These are phyloP conservation scores for Myxozyma vanderwaltii DNA, from an alignment of 805 yeast species.

Conservation along the genomic window DNA sequence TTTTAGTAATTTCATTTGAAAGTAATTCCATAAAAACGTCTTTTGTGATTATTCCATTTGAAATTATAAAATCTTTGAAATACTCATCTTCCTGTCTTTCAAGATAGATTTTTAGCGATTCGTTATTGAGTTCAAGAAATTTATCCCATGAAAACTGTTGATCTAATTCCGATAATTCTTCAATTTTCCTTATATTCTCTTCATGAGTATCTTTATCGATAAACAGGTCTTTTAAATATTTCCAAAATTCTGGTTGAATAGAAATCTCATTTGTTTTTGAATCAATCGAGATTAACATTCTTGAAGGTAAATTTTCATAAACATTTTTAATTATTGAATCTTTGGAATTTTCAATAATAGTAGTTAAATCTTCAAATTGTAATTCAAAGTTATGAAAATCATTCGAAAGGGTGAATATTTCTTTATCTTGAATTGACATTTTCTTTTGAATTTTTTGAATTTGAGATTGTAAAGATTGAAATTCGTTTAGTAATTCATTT, in stretches of 20 bases:
- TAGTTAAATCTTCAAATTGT: background rate
- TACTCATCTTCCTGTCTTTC: slow-evolving; percentile 17
- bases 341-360: slow-evolving; percentile 7
- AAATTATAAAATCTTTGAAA: slow-evolving; percentile 9
- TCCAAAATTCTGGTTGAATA: slow-evolving; percentile 31
- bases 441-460: too few relatives aligned
- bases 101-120: slow-evolving; percentile 4
- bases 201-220: slow-evolving; percentile 1
- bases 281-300: slow-evolving; percentile 18
- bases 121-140: slow-evolving; percentile 19
- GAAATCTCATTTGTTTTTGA: slow-evolving; percentile 7
- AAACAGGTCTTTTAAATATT: slow-evolving; percentile 21
- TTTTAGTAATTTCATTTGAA: slow-evolving; percentile 12
- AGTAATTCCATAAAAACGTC: slow-evolving; percentile 22
- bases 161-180: background rate
- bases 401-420: background rate
- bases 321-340: slow-evolving; percentile 13
- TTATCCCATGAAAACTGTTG: slow-evolving; percentile 20
- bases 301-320: slow-evolving; percentile 16
- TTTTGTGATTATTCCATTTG: slow-evolving; percentile 13
- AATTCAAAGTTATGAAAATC: background rate
- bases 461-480: too few relatives aligned
- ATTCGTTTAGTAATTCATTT: too few relatives aligned
- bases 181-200: background rate
- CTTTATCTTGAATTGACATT: background rate